Conservation (phyloP, 768 basidiomycete species). For the Termitomyces sp. region DNA sequence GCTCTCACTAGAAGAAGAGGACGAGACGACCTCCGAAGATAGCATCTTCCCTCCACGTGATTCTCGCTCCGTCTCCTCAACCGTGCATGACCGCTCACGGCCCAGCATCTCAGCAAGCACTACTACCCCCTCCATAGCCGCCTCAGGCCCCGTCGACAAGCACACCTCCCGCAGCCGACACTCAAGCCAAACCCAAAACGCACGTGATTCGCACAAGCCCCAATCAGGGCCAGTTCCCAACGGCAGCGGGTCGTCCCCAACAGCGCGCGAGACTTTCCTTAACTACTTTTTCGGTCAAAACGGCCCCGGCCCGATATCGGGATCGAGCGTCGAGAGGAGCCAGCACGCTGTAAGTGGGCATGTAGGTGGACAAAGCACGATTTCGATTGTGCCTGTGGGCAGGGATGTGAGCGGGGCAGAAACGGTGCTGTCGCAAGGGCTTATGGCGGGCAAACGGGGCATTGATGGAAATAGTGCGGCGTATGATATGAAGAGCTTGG, state of each 20-base stretch:
- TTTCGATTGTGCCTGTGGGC: slow-evolving; percentile 48
- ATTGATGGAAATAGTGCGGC: slow-evolving; percentile 78
- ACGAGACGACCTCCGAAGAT: slow-evolving; percentile 59
- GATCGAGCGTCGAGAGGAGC: slow-evolving; percentile 41
- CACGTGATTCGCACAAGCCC: slow-evolving; percentile 20
- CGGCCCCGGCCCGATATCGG: slow-evolving; percentile 67
- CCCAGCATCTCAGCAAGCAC: slow-evolving; percentile 30
- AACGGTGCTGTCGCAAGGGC: slow-evolving; percentile 43
- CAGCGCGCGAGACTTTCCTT: slow-evolving; percentile 87
- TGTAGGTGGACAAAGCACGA: slow-evolving; percentile 13
- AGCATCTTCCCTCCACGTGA: slow-evolving; percentile 46
- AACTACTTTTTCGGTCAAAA: slow-evolving; percentile 98
- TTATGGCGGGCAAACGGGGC: slow-evolving; percentile 61
- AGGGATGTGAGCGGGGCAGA: slow-evolving; percentile 60
- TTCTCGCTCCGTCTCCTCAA: slow-evolving; percentile 70
- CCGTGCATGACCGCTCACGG: slow-evolving; percentile 69
- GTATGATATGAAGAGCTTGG: slow-evolving; percentile 98
- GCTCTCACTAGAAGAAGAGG: slow-evolving; percentile 44
- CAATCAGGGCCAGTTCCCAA: slow-evolving; percentile 26
- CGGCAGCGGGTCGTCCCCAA: slow-evolving; percentile 33
- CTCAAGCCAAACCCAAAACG: slow-evolving; percentile 2
- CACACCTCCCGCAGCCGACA: slow-evolving; percentile 28
- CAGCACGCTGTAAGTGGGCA: slow-evolving; percentile 14
- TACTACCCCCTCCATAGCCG: slow-evolving; percentile 21
- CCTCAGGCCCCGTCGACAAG: slow-evolving; percentile 21